Base-by-base conservation (phyloP, 768 basidiomycete species). In the Clavaria fumosa region DNA sequence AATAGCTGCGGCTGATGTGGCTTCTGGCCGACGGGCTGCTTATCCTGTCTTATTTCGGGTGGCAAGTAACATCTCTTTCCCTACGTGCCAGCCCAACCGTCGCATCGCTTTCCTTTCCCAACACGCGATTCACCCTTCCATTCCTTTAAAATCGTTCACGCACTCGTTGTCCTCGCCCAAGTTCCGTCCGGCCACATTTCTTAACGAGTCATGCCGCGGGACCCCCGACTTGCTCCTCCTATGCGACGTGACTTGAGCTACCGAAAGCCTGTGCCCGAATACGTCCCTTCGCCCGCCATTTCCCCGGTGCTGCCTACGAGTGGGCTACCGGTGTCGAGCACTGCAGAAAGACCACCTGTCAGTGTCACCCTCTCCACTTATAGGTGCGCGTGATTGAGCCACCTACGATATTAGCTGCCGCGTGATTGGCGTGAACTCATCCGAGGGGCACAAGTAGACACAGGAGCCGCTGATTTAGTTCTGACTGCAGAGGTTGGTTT, bases 201-300 rank as follows among this genome's bases (percentile, higher is more conserved):
- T n/a, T n/a, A n/a, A n/a, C n/a, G n/a, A n/a, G n/a, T n/a, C n/a
- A n/a, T n/a, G n/a, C n/a, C n/a, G n/a, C n/a, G n/a, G n/a, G n/a
- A n/a, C n/a, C n/a, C n/a, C n/a, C n/a, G n/a, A n/a, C 37, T 31
- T 24, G 28, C 26, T 35, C 41, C 18, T 23, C 44, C 7, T 27
- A 14, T 21, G 18, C 41, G 28, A n/a, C 21, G 23, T 31, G 31
- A 42, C 21, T 70, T 70, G 68, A 76, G 71, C 53, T 74, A 77
- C 53, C 64, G 78, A 37, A 82, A 82, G 52, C 79, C 79, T 22
- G 77, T 70, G 27, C 79, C 79, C 3, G 55, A 57, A 37, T 79
- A 71, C 54, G 62, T 77, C 31, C 78, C 78, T 23, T 76, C 78
- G 9, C 72, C 77, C 4, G 69, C 73, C 34, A 55, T 66, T 1